Evolutionary conservation across 495 filamentous ascomycete genomes (phyloP), one percentile per base, ranked within the genome.

Genomic region (Penicillium paradoxum): DNA sequence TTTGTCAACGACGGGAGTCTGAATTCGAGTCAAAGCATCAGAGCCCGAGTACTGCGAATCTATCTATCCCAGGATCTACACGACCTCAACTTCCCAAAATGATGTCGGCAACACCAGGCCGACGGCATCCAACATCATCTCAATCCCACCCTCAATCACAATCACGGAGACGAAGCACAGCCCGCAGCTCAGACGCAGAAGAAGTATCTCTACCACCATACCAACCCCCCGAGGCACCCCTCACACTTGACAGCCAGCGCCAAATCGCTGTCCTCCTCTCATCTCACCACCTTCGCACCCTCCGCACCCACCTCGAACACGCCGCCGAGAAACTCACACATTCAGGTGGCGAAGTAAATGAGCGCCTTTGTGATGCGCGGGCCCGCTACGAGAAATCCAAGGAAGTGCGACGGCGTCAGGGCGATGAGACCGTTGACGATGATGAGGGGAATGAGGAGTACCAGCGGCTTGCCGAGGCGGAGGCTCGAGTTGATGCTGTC

Each of bases 191-290:
- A 15, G 13, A 8, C 38, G 10, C 46, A 41, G 36, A 56, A 22
- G n/a, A n/a, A 24, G 61, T 68, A 11, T 61, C 70, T 0, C 67
- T 86, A 8, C 85, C 84, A 3, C 59, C 71, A 7, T 88, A 89
- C 65, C 74, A 88, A 56, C 61, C 78, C 1, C 83, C 78, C 11
- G 58, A 73, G 15, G 76, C 70, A 29, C 76, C 83, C 10, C 78
- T 78, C 5, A 74, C 66, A 32, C 38, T 52, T 14, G 61, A 64
- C 17, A 59, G 60, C 30, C 69, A 73, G 40, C 50, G 56, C 11
- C 61, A 67, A 0, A 67, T 81, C 13, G 34, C 66, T 0, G 27
- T 55, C 4, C 66, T 79, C 10, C 56, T 70, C 5, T 49, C 64
- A 19, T 58, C 65, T 11, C 58, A 66, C 17, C 40, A 58, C n/a